Evolutionary conservation across 345 rosid genomes (phyloP).

Genomic region (Linum tenue): DNA sequence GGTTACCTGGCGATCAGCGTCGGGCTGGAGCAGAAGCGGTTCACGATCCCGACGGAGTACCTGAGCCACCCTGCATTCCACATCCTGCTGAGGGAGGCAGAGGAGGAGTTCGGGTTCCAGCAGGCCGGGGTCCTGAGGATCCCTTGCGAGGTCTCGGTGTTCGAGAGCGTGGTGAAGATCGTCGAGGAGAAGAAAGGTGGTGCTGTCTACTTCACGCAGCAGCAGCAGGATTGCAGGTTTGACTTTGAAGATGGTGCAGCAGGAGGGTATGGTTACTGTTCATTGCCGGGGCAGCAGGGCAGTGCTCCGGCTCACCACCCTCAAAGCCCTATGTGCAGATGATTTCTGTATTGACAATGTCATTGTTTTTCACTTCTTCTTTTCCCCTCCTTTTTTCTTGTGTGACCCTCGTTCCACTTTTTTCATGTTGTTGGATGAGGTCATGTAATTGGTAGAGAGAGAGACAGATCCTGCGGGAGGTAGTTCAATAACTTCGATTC

Average conservation of each 20-base stretch:
- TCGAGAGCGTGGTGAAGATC: neutral
- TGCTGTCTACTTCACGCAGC: neutral
- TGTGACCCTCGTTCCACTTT: neutral
- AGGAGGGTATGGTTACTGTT: slow-evolving; percentile 21
- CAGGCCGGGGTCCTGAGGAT: neutral
- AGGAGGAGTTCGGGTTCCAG: slow-evolving; percentile 6
- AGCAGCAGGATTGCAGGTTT: slow-evolving; percentile 14
- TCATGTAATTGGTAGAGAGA: neutral
- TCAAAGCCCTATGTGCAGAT: slow-evolving; percentile 34
- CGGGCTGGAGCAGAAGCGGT: slow-evolving; percentile 2
- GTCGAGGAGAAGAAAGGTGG: slow-evolving; percentile 12
- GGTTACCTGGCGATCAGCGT: neutral
- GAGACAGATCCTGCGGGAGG: neutral
- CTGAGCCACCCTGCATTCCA: slow-evolving; percentile 1
- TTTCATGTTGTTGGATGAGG: neutral
- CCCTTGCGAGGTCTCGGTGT: neutral
- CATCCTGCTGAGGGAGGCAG: neutral
- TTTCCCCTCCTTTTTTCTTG: neutral
- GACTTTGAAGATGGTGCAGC: slow-evolving; percentile 6
- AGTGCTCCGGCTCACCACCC: slow-evolving; percentile 35
- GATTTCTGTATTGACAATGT: slow-evolving; percentile 7
- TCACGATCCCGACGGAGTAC: neutral
- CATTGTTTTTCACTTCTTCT: neutral
- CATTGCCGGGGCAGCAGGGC: slow-evolving; percentile 29
- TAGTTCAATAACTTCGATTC: neutral